Percentiles rank a stretch among this genome's conserved stretches.
Conservation (phyloP, 441 rosid species). For the Euphorbia schlechtendalii region DNA sequence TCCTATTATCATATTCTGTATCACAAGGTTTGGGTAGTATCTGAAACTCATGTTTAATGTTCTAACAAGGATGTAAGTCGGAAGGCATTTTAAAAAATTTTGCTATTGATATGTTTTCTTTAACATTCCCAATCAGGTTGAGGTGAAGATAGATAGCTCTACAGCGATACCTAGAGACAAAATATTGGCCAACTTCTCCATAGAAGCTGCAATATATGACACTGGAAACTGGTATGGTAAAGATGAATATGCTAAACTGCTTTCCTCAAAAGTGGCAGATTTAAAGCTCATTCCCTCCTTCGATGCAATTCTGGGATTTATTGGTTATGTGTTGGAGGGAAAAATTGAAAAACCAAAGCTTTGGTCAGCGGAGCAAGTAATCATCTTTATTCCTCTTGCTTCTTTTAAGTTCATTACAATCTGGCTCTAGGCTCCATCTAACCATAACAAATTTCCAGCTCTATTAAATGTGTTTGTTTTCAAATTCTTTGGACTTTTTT, state of each 20-base stretch:
- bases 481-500: not conserved
- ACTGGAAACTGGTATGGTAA: conserved; percentile 55
- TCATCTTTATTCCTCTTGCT: conserved; percentile 32
- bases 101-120: conserved; percentile 7
- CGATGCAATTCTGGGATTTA: conserved; percentile 48
- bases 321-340: conserved; percentile 69
- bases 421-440: not conserved
- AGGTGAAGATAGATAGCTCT: conserved; percentile 71
- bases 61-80: not conserved
- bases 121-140: conserved; percentile 48
- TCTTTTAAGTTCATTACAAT: no score
- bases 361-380: conserved; percentile 96
- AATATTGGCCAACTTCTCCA: conserved; percentile 44
- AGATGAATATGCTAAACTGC: conserved; percentile 38
- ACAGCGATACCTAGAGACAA: conserved; percentile 45
- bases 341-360: conserved; percentile 77
- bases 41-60: not conserved
- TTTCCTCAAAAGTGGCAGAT: conserved; percentile 57
- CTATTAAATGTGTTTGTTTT: not conserved
- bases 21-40: conserved; percentile 5
- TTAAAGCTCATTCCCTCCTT: conserved; percentile 44
- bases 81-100: no score
- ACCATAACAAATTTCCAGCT: not conserved
- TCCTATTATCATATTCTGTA: no score
- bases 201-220: conserved; percentile 82